Base-by-base conservation (phyloP, 75 land plant species). In the Adiantum capillusveneris region DNA sequence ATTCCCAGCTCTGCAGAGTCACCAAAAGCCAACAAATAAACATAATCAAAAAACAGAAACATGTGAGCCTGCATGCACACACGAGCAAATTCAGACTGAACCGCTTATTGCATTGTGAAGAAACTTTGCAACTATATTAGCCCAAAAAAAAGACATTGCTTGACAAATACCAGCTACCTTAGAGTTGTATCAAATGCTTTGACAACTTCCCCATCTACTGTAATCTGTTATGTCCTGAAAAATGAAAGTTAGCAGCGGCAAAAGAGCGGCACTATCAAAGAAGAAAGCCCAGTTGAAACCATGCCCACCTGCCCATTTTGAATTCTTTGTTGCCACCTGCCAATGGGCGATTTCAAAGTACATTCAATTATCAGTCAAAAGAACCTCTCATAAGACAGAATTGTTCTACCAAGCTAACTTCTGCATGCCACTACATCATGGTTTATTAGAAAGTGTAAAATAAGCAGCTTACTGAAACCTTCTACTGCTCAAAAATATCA, bases 281-380 rank as follows among this genome's bases (percentile, higher is more conserved):
- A 62, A 31, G 0, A 16, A 25, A 19, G 48, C n/a, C 30, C 25
- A 45, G 29, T 13, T 16, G 19, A 26, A 2, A 22, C 17, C 16
- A 43, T 17, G 36, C 44, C 25, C 42, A 68, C 71, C 71, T 68
- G 71, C 2, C 57, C 57, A 68, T 68, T 60, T 12, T 31, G 42
- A n/a, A 68, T 68, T 60, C 71, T 62, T 39, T 68, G 71, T 65
- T 60, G 25, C 71, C 71, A 68, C 25, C 71, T 68, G 66, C 65
- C 36, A 41, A 20, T 41, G 21, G n/a, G n/a, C n/a, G 17, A 18
- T 13, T 14, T 27, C 16, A 61, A 22, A 58, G n/a, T 31, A n/a
- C 29, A n/a, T 22, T 17, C 57, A 53, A n/a, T 39, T 36, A 53
- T 21, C 36, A 62, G 1, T 29, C 19, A 16, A 39, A 20, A 62